phyloP scores from a whole-genome alignment of 108 stramenopile species.

The Discostella pseudostelligera region DNA sequence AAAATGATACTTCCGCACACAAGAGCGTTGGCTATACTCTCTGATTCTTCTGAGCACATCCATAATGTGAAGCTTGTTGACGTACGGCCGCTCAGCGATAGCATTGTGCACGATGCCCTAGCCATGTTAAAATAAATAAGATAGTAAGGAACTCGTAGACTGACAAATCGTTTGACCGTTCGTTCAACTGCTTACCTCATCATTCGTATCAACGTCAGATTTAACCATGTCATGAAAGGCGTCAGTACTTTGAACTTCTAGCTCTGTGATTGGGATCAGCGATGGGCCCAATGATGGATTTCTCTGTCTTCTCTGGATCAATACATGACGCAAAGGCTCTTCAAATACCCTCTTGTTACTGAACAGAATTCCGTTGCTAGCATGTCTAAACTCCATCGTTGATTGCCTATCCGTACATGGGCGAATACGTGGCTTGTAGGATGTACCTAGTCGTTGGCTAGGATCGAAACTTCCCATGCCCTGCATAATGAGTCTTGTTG shows the following conservation, averaged over 20 bases:
- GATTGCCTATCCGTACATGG: conserved; percentile 6
- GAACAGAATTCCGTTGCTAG: conserved; percentile 7
- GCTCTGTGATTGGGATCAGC: conserved; percentile 23
- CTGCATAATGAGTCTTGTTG: conserved; percentile 7
- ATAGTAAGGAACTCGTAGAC: background rate
- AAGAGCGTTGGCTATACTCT: conserved; percentile 6
- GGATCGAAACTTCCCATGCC: background rate
- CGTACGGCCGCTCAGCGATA: conserved; percentile 22
- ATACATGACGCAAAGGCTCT: conserved; percentile 33
- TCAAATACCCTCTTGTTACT: conserved; percentile 11
- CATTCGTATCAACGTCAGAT: background rate
- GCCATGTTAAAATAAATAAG: background rate
- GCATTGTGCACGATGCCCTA: conserved; percentile 18
- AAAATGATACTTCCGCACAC: conserved; percentile 13
- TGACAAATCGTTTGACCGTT: background rate
- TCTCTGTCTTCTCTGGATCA: conserved; percentile 23
- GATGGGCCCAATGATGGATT: conserved; percentile 14
- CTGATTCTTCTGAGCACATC: conserved; percentile 25
- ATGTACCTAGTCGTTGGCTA: background rate
- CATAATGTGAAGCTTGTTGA: conserved; percentile 19
- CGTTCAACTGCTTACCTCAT: conserved; percentile 19
- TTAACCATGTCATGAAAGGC: conserved; percentile 10
- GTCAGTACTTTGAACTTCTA: conserved; percentile 11
- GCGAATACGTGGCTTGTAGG: background rate
- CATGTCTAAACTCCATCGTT: conserved; percentile 27